phyloP scores from a whole-genome alignment of 1,284 basidiomycete species.

The Nidula niveotomentosa region DNA sequence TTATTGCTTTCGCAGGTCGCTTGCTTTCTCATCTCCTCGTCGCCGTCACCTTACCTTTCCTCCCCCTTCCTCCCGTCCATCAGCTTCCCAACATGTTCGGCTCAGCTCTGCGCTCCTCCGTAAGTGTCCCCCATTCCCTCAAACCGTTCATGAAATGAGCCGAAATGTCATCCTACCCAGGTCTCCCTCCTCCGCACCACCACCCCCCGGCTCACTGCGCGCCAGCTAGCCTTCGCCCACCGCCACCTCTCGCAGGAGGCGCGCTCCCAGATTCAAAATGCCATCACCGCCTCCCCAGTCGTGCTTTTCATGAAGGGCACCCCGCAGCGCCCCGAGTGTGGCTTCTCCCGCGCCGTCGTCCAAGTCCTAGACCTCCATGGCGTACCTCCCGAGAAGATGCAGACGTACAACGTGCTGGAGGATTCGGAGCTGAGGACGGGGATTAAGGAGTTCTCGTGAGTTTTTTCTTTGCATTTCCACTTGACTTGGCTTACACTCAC shows the following conservation, averaged over 20 bases:
- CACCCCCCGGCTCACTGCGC: neutral
- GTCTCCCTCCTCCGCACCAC: neutral
- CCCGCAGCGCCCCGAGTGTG: constrained; percentile 85
- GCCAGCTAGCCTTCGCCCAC: neutral
- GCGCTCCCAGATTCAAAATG: constrained; percentile 47
- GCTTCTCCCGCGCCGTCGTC: constrained; percentile 92
- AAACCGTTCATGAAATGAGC: neutral
- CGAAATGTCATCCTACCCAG: neutral
- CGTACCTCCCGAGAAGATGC: constrained; percentile 77
- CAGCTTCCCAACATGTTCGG: neutral
- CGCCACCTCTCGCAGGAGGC: constrained; percentile 37
- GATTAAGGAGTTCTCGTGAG: constrained; percentile 97
- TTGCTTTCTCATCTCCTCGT: neutral
- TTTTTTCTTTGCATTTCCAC: constrained; percentile 13
- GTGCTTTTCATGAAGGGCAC: constrained; percentile 97
- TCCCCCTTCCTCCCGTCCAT: no score
- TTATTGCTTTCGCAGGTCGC: neutral
- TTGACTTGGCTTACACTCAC: neutral
- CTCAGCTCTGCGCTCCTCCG: neutral
- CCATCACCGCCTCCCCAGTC: constrained; percentile 71
- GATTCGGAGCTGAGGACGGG: constrained; percentile 81
- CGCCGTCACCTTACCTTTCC: neutral
- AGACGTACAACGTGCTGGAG: constrained; percentile 89
- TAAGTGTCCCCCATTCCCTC: neutral
- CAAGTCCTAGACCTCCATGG: constrained; percentile 91